These are phyloP conservation scores for Diaporthe australafricana DNA, from an alignment of 2,329 filamentous ascomycete genomes.

Conservation along the genomic window DNA sequence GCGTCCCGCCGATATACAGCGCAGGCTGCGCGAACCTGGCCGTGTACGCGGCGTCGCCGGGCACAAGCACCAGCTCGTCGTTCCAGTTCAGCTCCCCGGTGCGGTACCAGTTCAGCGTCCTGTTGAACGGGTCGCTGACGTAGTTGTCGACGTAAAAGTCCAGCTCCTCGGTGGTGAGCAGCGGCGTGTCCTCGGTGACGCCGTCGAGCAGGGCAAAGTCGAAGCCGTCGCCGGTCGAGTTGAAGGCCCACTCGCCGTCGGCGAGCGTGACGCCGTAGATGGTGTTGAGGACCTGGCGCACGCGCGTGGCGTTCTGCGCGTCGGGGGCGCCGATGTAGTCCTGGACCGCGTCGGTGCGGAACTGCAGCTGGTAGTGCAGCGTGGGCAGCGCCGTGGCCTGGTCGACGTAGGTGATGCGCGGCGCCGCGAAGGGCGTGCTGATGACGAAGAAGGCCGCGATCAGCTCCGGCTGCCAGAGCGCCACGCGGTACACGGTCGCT, in stretches of 20 bases:
- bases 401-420: slow-evolving; percentile 62
- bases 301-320: slow-evolving; percentile 58
- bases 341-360: slow-evolving; percentile 75
- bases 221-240: slow-evolving; percentile 71
- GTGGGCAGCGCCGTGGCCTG: slow-evolving; percentile 68
- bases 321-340: slow-evolving; percentile 56
- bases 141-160: slow-evolving; percentile 84
- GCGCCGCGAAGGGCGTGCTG: slow-evolving; percentile 79
- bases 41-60: slow-evolving; percentile 60
- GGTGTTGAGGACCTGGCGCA: slow-evolving; percentile 77
- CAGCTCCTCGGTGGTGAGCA: slow-evolving; percentile 77
- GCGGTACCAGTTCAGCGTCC: slow-evolving; percentile 91
- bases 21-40: slow-evolving; percentile 69
- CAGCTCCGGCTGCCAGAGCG: slow-evolving; percentile 78
- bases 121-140: slow-evolving; percentile 76
- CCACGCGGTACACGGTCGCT: slow-evolving; percentile 78
- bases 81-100: slow-evolving; percentile 79
- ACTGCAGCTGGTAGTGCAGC: slow-evolving; percentile 86
- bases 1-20: slow-evolving; percentile 79
- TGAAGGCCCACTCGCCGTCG: slow-evolving; percentile 62
- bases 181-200: slow-evolving; percentile 61
- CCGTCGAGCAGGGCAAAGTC: slow-evolving; percentile 70
- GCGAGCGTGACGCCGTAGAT: slow-evolving; percentile 76
- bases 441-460: slow-evolving; percentile 81
- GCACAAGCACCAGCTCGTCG: slow-evolving; percentile 73